A percentile compares a stretch with the other conserved stretches of the same genome.
phyloP scores from a whole-genome alignment of 305 asterid genomes.

The Stenogyne calaminthoides region DNA sequence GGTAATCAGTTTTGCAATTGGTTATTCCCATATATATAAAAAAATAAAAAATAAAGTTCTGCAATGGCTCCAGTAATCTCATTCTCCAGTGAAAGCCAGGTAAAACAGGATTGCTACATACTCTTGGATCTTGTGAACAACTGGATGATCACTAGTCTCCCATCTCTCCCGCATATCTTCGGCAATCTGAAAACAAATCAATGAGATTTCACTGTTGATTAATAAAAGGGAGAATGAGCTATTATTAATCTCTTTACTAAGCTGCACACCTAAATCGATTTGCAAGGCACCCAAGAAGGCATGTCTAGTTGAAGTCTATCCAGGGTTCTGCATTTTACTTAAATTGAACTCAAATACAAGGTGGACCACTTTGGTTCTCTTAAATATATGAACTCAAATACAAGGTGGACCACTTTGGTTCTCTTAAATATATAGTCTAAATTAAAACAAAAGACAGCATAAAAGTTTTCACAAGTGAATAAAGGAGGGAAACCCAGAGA shows the following conservation, averaged over 20 bases:
- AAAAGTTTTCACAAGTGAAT: neutral
- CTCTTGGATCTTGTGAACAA: conserved; percentile 96
- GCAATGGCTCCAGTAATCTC: neutral
- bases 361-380: too few species aligned
- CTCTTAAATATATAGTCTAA: neutral
- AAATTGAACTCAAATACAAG: neutral
- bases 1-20: conserved; percentile 26
- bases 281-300: neutral
- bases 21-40: neutral
- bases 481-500: neutral
- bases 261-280: neutral
- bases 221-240: neutral
- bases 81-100: conserved; percentile 10
- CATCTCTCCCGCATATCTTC: conserved; percentile 94
- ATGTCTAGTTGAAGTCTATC: neutral
- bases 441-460: neutral
- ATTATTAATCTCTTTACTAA: neutral
- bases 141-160: conserved; percentile 96
- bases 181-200: conserved; percentile 60
- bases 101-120: conserved; percentile 34
- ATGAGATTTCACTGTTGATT: neutral
- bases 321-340: neutral
- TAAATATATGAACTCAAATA: too few species aligned
- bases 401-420: neutral
- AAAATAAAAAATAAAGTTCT: neutral